A percentile compares a stretch with the other conserved stretches of the same genome.
phyloP scores from a whole-genome alignment of 768 basidiomycete species.

The Mycena latifolia region DNA sequence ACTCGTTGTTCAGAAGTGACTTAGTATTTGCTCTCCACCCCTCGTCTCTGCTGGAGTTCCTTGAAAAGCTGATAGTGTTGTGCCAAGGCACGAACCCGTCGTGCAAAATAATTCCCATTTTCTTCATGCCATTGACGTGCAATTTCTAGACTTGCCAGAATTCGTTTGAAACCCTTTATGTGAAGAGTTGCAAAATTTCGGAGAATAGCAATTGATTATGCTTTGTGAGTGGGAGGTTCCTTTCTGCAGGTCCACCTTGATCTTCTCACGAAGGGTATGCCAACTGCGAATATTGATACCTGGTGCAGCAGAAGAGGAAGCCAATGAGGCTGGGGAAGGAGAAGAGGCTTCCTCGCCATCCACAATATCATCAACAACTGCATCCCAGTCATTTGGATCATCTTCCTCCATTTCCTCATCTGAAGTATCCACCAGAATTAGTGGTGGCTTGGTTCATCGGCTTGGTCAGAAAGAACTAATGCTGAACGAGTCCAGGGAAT shows the following conservation, averaged over 20 bases:
- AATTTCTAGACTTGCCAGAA: no score
- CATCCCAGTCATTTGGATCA: not conserved
- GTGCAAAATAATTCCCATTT: no score
- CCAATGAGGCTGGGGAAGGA: not conserved
- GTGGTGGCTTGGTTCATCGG: not conserved
- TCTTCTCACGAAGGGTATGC: constrained; percentile 37
- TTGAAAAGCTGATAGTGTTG: constrained; percentile 8
- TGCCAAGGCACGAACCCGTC: no score
- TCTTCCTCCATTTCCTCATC: not conserved
- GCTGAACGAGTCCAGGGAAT: not conserved
- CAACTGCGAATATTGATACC: constrained; percentile 30
- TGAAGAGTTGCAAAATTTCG: no score
- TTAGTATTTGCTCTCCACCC: not conserved
- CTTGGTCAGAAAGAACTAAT: not conserved
- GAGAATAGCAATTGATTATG: no score
- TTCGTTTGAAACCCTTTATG: no score
- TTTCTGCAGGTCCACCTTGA: constrained; percentile 44
- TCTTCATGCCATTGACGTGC: no score
- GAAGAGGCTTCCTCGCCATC: not conserved
- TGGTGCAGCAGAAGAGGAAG: not conserved
- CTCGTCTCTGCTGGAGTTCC: not conserved
- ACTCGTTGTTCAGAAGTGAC: no score
- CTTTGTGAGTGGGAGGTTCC: constrained; percentile 37
- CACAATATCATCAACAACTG: not conserved
- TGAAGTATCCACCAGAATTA: not conserved